A percentile compares a stretch with the other conserved stretches of the same genome.
phyloP scores from a whole-genome alignment of 2,329 filamentous ascomycete species.

The Bipolaris gigantea region DNA sequence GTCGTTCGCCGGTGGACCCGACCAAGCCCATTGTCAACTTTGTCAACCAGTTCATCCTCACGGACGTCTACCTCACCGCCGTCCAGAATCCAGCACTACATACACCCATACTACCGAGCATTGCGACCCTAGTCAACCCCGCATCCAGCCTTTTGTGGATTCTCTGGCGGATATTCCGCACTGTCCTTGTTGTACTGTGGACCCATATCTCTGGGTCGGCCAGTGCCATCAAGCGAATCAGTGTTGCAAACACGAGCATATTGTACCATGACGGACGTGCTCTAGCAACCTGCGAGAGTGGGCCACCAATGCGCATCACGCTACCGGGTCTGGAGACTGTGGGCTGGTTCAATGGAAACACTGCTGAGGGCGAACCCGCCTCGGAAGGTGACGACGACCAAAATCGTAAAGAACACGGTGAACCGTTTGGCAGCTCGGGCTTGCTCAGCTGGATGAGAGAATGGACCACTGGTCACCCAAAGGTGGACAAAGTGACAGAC shows the following conservation, averaged over 20 bases:
- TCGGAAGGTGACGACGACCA: conserved; percentile 20
- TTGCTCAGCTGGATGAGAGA: conserved; percentile 65
- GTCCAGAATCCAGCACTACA: conserved; percentile 52
- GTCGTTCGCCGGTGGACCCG: conserved; percentile 41
- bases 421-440: conserved; percentile 58
- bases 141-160: conserved; percentile 57
- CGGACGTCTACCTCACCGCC: conserved; percentile 64
- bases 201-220: conserved; percentile 61
- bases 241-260: conserved; percentile 69
- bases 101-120: conserved; percentile 66
- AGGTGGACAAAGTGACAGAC: conserved; percentile 64
- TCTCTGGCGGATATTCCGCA: conserved; percentile 57
- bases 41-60: conserved; percentile 69
- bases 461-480: conserved; percentile 71
- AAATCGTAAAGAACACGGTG: conserved; percentile 11
- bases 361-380: conserved; percentile 55
- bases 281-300: conserved; percentile 70
- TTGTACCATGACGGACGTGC: conserved; percentile 70
- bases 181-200: conserved; percentile 59
- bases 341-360: conserved; percentile 68
- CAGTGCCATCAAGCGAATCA: conserved; percentile 65
- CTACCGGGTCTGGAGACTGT: conserved; percentile 67
- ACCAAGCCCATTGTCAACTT: conserved; percentile 61
- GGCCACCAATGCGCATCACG: conserved; percentile 67
- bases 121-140: conserved; percentile 65